A percentile compares a stretch with the other conserved stretches of the same genome.
Evolutionary conservation across 176 grass and related monocot species (phyloP).

Genomic region (Zizania latifolia): DNA sequence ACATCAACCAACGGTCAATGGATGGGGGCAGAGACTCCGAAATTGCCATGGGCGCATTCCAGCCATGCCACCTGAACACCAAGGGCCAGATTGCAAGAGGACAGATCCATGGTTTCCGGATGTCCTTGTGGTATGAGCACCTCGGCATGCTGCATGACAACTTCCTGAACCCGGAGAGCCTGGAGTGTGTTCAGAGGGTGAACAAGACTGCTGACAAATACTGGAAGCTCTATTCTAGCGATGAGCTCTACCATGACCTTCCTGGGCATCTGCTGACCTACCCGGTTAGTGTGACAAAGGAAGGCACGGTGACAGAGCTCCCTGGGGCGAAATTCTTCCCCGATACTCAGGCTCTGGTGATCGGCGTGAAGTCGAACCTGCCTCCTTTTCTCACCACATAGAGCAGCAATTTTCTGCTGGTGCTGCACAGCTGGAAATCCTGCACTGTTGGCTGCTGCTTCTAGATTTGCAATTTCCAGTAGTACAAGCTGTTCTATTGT

Average conservation of each 20-base stretch:
- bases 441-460: neutral
- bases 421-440: neutral
- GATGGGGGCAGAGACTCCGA: conserved; percentile 85
- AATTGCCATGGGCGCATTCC: conserved; percentile 75
- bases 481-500: neutral
- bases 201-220: conserved; percentile 77
- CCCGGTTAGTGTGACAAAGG: conserved; percentile 34
- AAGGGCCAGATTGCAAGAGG: conserved; percentile 56
- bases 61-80: conserved; percentile 57
- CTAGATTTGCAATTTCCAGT: neutral
- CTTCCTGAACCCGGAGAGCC: conserved; percentile 53
- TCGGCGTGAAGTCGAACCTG: conserved; percentile 39
- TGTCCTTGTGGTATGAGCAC: conserved; percentile 94
- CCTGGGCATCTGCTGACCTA: conserved; percentile 85
- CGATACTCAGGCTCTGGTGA: conserved; percentile 47
- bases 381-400: conserved; percentile 82
- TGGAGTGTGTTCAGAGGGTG: conserved; percentile 61
- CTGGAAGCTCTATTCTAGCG: conserved; percentile 60
- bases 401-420: neutral
- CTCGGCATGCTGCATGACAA: conserved; percentile 68
- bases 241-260: conserved; percentile 53
- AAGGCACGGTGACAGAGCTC: conserved; percentile 53
- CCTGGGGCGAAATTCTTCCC: conserved; percentile 68
- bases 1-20: conserved; percentile 97
- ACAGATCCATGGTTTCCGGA: conserved; percentile 75